Evolutionary conservation across 805 yeast species (phyloP), one percentile per base, ranked within the genome.

Genomic region (Nakazawaea sp.): DNA sequence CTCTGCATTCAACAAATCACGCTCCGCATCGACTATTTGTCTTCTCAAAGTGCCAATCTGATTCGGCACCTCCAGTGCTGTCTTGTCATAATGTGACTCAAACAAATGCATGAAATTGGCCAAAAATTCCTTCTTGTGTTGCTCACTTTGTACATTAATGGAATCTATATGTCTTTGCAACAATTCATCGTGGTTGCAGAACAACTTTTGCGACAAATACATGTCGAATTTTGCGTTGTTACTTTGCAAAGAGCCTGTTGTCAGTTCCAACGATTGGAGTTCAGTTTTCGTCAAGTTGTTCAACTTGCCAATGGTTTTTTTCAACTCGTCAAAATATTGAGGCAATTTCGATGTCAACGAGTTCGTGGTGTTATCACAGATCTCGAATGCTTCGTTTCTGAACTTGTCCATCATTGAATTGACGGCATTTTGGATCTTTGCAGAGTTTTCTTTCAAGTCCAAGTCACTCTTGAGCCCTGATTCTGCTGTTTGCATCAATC

Each of bases 271-370:
- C 32, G 45, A 15, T 19, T 25, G 19, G 3, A 54, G 45, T 24
- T 50, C 53, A 2, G 32, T 34, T 27, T 49, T 48, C 7, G 54
- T 32, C 17, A 42, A 36, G 3, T 45, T 28, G 11, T 39, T 43
- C 0, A 49, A 35, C 12, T 45, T 30, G 1, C 28, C 13, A 1
- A 52, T 43, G 3, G 46, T 33, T 10, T 35, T 12, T 12, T 47
- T 51, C 30, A 55, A 35, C 8, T 45, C 46, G 16, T 46, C 35
- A 23, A 56, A 43, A 3, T 43, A 18, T 1, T 27, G 26, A 5
- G 59, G 58, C 15, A 52, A 41, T 19, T 41, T 50, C 4, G 47
- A 30, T 1, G 50, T 36, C 16, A 48, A 45, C 4, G 48, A 33
- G 10, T 46, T 47, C 5, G 49, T 42, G 11, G 54, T 45, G 18